Evolutionary conservation across 2,329 filamentous ascomycete species (phyloP).

Genomic region (Penicillium sp.): DNA sequence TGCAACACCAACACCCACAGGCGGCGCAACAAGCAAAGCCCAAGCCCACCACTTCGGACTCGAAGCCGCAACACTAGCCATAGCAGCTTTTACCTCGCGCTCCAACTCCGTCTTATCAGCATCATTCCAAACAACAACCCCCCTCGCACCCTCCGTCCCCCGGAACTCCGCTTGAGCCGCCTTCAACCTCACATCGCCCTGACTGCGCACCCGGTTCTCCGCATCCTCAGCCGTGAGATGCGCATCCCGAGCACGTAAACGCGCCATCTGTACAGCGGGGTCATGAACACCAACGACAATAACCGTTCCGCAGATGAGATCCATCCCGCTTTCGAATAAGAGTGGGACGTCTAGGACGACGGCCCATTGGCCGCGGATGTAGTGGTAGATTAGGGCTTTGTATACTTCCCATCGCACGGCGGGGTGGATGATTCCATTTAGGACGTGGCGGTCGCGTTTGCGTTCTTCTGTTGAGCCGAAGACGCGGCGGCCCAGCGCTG

Average conservation of each 20-base stretch:
- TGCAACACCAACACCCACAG: conserved; percentile 68
- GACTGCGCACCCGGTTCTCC: conserved; percentile 78
- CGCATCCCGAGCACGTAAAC: conserved; percentile 72
- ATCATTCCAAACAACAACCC: conserved; percentile 91
- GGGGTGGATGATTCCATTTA: conserved; percentile 92
- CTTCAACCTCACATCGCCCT: conserved; percentile 84
- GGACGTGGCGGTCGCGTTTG: conserved; percentile 68
- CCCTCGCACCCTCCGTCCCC: conserved; percentile 54
- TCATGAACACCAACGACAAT: conserved; percentile 84
- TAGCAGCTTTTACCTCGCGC: conserved; percentile 64
- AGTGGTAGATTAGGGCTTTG: conserved; percentile 68
- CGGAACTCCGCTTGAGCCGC: conserved; percentile 71
- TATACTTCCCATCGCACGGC: conserved; percentile 84
- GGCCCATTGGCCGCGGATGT: conserved; percentile 77
- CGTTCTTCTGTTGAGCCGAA: conserved; percentile 77
- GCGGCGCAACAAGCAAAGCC: conserved; percentile 67
- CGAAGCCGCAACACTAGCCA: conserved; percentile 60
- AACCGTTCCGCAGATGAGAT: conserved; percentile 80
- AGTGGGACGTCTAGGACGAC: conserved; percentile 91
- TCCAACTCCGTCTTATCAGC: conserved; percentile 68
- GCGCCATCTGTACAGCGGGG: conserved; percentile 75
- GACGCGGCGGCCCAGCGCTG: conserved; percentile 78
- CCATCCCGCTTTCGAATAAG: conserved; percentile 84
- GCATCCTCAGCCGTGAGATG: conserved; percentile 85
- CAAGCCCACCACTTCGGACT: conserved; percentile 87